Evolutionary conservation across 1,139 yeast genomes (phyloP), one percentile per base, ranked within the genome.

Genomic region (Hemisphaericaspora xylofermentans): DNA sequence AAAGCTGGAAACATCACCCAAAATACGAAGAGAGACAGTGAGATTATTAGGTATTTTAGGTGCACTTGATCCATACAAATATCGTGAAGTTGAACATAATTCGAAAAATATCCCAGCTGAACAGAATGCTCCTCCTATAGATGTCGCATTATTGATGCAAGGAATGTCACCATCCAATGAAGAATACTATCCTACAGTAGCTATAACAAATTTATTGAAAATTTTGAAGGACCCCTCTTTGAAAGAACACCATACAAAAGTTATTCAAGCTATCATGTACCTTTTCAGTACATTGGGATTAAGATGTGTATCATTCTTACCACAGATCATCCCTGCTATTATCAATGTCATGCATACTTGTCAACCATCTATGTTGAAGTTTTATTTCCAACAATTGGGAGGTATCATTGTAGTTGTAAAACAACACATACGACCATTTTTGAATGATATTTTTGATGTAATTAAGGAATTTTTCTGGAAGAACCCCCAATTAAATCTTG

Each of bases 121-220:
- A 49, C 93, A 87, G 50, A 87, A 84, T 56, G 87, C 91, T 0
- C 93, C 96, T 2, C 87, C 97, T 0, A 80, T 89, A 8, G 98
- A 94, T 57, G 88, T 93, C 48, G 88, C 93, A 3, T 68, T 93
- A 33, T 69, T 94, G 40, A 88, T 93, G 89, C 87, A 85, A 56
- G 97, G 97, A 1, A 86, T 88, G 78, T 86, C 96, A 7, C 98
- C 98, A 1, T 84, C 95, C 0, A 81, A 84, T 44, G 98, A 91
- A 44, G 98, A 91, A 52, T 94, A 89, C 54, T 91, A 88, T 54
- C 97, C 98, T 3, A 89, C 97, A 0, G 98, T 94, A 17, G 98
- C 94, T 1, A 87, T 93, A 33, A 83, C 82, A 28, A 87, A 89
- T 14, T 67, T 94, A 47, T 78, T 91, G 82, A 85, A 83, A 45